phyloP scores from a whole-genome alignment of 495 filamentous ascomycete genomes.

The Penicillium cosmopolitanum region DNA sequence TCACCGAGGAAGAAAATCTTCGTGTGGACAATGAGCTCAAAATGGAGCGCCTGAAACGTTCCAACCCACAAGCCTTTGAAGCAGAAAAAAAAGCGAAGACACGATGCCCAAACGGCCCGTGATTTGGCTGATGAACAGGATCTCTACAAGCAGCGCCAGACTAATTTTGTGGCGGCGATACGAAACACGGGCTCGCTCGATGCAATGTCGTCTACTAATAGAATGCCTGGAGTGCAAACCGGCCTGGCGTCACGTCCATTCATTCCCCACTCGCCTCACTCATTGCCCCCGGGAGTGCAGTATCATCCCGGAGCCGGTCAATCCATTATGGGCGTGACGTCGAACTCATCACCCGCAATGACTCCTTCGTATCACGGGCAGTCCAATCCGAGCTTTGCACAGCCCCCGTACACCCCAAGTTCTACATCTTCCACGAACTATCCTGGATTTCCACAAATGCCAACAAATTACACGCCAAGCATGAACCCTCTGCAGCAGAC shows the following conservation, averaged over 20 bases:
- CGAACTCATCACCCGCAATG: not conserved
- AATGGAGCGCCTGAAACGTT: conserved; percentile 50
- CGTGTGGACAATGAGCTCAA: conserved; percentile 47
- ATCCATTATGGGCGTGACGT: too few relatives aligned
- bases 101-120: not conserved
- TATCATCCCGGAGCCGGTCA: too few relatives aligned
- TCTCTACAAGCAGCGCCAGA: not conserved
- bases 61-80: conserved; percentile 43
- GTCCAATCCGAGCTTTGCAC: not conserved
- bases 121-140: not conserved
- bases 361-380: not conserved
- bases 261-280: too few relatives aligned
- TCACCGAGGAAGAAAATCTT: conserved; percentile 59
- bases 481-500: not conserved
- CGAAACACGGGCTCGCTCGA: too few relatives aligned
- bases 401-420: not conserved
- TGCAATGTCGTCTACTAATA: too few relatives aligned
- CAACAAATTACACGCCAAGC: not conserved
- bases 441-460: not conserved
- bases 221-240: too few relatives aligned
- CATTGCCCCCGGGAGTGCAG: too few relatives aligned
- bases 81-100: conserved; percentile 10
- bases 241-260: too few relatives aligned
- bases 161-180: not conserved
- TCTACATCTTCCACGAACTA: not conserved